Percentiles rank a stretch among this genome's conserved stretches.
Evolutionary conservation across 2,329 filamentous ascomycete genomes (phyloP).

Genomic region (Cordyceps cicadae): DNA sequence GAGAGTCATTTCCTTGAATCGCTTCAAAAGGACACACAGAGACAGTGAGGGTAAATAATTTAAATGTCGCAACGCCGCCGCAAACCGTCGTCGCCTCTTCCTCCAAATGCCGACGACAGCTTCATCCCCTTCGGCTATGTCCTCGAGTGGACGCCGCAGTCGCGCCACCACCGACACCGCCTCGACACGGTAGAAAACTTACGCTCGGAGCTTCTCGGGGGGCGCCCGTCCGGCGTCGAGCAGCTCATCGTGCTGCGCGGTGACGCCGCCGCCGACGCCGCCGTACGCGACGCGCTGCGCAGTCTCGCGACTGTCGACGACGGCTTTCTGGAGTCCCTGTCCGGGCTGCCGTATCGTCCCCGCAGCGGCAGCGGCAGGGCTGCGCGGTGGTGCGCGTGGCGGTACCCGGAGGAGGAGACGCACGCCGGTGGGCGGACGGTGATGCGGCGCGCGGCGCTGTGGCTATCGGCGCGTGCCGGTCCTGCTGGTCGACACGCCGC

Average conservation of each 20-base stretch:
- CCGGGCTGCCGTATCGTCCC: conserved; percentile 3
- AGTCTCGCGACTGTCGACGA: conserved; percentile 8
- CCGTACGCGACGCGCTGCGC: not conserved
- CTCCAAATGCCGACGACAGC: conserved; percentile 1
- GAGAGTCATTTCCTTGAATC: too few species aligned
- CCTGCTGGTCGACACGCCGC: not conserved
- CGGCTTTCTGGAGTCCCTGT: conserved; percentile 11
- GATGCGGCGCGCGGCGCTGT: not conserved
- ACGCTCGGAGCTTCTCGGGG: conserved; percentile 12
- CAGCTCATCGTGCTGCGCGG: conserved; percentile 4
- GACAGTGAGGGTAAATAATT: not conserved
- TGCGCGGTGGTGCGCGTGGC: conserved; percentile 13
- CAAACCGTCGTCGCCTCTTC: not conserved
- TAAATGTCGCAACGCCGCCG: conserved; percentile 6
- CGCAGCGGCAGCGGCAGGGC: not conserved
- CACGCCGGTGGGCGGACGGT: not conserved
- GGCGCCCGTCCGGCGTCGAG: not conserved
- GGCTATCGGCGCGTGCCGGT: conserved; percentile 6
- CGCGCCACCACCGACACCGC: conserved; percentile 10
- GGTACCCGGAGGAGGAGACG: conserved; percentile 9
- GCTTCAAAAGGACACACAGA: not conserved
- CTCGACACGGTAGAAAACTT: conserved; percentile 12
- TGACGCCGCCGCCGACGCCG: not conserved
- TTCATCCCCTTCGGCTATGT: conserved; percentile 13
- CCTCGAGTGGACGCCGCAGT: conserved; percentile 12